Evolutionary conservation across 192 early-diverging fungal species (phyloP).

Genomic region (Podila clonocystis): DNA sequence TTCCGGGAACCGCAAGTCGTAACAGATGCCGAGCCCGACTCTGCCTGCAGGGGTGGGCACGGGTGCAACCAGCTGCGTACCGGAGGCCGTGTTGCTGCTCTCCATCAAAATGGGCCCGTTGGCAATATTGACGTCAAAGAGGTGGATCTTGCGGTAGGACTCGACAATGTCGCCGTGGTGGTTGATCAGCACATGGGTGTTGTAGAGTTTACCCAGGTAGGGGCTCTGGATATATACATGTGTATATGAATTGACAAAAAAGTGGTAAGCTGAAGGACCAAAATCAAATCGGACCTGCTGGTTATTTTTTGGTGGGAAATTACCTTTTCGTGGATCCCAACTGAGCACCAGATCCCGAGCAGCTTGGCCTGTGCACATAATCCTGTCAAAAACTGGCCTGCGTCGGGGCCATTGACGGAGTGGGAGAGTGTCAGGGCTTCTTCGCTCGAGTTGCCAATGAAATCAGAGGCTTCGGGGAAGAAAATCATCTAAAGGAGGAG

Average conservation of each 20-base stretch:
- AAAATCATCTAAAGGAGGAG: conserved; percentile 67
- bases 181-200: conserved; percentile 76
- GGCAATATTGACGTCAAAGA: conserved; percentile 79
- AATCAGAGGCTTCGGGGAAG: conserved; percentile 88
- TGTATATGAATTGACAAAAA: background rate
- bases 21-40: conserved; percentile 75
- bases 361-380: conserved; percentile 68
- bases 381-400: conserved; percentile 64
- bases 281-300: background rate
- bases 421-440: conserved; percentile 63
- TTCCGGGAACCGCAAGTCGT: conserved; percentile 87
- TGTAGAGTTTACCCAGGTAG: conserved; percentile 55
- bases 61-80: conserved; percentile 48
- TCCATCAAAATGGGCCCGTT: conserved; percentile 62
- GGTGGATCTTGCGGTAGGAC: conserved; percentile 80
- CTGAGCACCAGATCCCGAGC: conserved; percentile 73
- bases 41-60: conserved; percentile 64
- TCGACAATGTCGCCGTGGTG: conserved; percentile 63
- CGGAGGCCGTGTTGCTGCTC: conserved; percentile 51
- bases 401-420: conserved; percentile 26
- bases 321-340: conserved; percentile 83
- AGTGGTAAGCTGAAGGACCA: background rate
- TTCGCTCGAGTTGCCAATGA: conserved; percentile 67
- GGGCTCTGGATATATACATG: conserved; percentile 20
- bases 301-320: background rate